Percentiles rank a stretch among this genome's conserved stretches.
phyloP scores from a whole-genome alignment of 129 eudicot species.

The Pittosporum tobira region DNA sequence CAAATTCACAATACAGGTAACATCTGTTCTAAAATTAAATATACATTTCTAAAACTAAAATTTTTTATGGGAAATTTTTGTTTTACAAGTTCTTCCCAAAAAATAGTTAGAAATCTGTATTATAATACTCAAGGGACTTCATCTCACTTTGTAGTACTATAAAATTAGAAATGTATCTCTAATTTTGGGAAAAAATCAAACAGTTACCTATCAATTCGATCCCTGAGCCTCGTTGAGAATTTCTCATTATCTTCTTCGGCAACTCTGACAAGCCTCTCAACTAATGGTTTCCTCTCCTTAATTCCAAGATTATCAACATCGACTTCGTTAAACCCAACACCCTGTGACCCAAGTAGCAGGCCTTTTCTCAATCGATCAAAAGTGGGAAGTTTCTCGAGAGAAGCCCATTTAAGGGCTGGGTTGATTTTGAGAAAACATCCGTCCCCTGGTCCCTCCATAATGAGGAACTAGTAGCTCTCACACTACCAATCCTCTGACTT shows the following conservation, averaged over 20 bases:
- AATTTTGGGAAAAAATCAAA: no score
- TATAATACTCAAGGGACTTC: no score
- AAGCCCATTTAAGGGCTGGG: slow-evolving; percentile 94
- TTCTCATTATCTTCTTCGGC: slow-evolving; percentile 64
- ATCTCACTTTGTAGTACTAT: no score
- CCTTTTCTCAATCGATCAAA: slow-evolving; percentile 70
- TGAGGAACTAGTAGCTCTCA: slow-evolving; percentile 13
- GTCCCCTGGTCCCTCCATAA: slow-evolving; percentile 30
- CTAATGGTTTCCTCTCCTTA: slow-evolving; percentile 31
- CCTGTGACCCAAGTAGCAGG: slow-evolving; percentile 50
- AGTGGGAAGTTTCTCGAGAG: slow-evolving; percentile 76
- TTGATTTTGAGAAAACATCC: slow-evolving; percentile 46
- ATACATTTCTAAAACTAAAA: no score
- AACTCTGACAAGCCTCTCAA: slow-evolving; percentile 54
- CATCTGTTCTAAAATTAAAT: no score
- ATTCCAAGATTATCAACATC: slow-evolving; percentile 50
- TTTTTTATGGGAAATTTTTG: no score
- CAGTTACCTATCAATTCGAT: slow-evolving; percentile 47
- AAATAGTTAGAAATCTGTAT: no score
- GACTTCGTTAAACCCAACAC: slow-evolving; percentile 32
- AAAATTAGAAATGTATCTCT: no score
- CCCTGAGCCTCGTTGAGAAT: slow-evolving; percentile 49
- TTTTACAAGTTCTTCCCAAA: no score
- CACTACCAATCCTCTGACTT: neutral
- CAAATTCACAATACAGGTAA: neutral